These are phyloP conservation scores for Discostella pseudostelligera DNA, from an alignment of 108 stramenopile species.

Conservation along the genomic window DNA sequence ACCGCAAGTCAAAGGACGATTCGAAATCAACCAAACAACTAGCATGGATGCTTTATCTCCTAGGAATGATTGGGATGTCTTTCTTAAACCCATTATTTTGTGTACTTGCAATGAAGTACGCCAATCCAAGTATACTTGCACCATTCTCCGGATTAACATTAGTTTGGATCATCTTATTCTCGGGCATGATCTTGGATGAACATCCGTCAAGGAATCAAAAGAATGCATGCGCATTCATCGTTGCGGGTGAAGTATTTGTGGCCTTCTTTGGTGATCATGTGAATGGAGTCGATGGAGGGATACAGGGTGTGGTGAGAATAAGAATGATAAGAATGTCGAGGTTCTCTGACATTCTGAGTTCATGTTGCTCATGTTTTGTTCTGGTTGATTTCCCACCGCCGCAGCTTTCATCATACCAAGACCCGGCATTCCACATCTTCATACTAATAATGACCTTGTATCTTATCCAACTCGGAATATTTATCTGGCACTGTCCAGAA, in stretches of 20 bases:
- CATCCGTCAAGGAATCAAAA: conserved; percentile 52
- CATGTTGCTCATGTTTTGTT: neutral
- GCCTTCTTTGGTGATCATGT: conserved; percentile 86
- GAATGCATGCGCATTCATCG: conserved; percentile 65
- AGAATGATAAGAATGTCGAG: neutral
- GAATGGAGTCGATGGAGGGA: conserved; percentile 53
- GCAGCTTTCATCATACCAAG: conserved; percentile 53
- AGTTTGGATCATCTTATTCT: conserved; percentile 82
- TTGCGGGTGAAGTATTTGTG: conserved; percentile 74
- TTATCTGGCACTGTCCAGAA: conserved; percentile 22
- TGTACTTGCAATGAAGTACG: conserved; percentile 85
- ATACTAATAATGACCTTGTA: conserved; percentile 48
- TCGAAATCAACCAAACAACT: conserved; percentile 1
- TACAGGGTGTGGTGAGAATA: conserved; percentile 66
- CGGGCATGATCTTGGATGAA: conserved; percentile 55
- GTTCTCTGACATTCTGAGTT: neutral
- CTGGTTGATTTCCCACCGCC: conserved; percentile 1
- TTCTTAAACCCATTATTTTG: conserved; percentile 77
- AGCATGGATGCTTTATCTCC: conserved; percentile 38
- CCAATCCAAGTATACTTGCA: conserved; percentile 80
- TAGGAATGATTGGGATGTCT: conserved; percentile 84
- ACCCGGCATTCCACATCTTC: conserved; percentile 57
- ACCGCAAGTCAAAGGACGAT: neutral
- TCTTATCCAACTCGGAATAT: conserved; percentile 37
- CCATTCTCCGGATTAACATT: conserved; percentile 85